These are phyloP conservation scores for Nigrospora sphaerica DNA, from an alignment of 2,329 filamentous ascomycete genomes.

Conservation along the genomic window DNA sequence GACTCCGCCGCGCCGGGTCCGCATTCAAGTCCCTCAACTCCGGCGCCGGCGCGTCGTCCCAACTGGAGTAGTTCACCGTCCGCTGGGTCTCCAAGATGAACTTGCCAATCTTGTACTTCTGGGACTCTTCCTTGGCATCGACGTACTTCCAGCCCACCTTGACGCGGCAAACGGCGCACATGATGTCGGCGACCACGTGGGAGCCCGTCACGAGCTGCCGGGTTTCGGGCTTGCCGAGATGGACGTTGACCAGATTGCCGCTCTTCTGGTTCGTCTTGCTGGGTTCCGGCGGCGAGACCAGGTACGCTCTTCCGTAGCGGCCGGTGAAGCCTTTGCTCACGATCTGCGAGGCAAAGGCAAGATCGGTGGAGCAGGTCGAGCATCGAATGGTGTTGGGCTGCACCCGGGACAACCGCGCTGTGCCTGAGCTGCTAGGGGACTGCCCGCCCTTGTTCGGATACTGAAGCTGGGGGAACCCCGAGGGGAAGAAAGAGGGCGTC, in stretches of 20 bases:
- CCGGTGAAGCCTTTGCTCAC: constrained; percentile 61
- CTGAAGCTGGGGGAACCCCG: constrained; percentile 13
- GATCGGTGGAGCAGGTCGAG: constrained; percentile 48
- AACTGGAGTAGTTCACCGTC: constrained; percentile 43
- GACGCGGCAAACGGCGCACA: constrained; percentile 45
- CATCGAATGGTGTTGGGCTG: constrained; percentile 53
- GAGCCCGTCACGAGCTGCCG: constrained; percentile 54
- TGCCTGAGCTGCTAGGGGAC: constrained; percentile 6
- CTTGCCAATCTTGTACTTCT: constrained; percentile 63
- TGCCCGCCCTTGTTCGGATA: constrained; percentile 9
- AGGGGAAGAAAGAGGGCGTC: constrained; percentile 15
- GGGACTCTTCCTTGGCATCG: constrained; percentile 49
- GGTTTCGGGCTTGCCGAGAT: constrained; percentile 45
- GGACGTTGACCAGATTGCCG: constrained; percentile 43
- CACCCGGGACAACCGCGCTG: constrained; percentile 29
- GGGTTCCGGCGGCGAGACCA: constrained; percentile 38
- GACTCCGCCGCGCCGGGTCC: constrained; percentile 7
- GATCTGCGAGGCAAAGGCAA: constrained; percentile 55
- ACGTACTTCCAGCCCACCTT: constrained; percentile 65
- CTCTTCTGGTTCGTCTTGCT: constrained; percentile 4
- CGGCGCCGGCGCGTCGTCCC: constrained; percentile 38
- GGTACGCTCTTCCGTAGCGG: constrained; percentile 56
- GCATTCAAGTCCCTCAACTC: constrained; percentile 12
- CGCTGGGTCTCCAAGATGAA: constrained; percentile 59
- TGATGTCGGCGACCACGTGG: constrained; percentile 59